A percentile compares a stretch with the other conserved stretches of the same genome.
Conservation (phyloP, 495 filamentous ascomycete species). For the Rhypophila decipiens region DNA sequence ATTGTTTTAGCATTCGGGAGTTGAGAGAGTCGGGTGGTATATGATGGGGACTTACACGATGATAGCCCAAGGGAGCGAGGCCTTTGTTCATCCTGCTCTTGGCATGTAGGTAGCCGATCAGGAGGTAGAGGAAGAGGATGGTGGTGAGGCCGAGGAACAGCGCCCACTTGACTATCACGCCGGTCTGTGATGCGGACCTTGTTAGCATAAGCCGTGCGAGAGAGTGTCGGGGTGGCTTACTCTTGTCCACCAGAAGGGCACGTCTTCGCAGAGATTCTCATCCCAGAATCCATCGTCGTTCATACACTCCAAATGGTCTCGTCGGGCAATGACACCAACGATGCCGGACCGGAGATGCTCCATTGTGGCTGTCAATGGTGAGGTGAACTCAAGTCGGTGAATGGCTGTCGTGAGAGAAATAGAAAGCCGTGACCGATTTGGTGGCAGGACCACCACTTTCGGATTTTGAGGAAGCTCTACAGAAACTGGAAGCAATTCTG, state of each 20-base stretch:
- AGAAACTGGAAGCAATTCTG: too few species aligned
- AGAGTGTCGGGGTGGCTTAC: constrained; percentile 13
- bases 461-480: too few species aligned
- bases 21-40: neutral
- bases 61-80: constrained; percentile 55
- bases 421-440: too few species aligned
- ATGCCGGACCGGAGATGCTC: constrained; percentile 4
- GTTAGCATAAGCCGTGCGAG: neutral
- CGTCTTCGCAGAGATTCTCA: constrained; percentile 25
- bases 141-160: constrained; percentile 52
- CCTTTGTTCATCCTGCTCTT: constrained; percentile 56
- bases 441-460: too few species aligned
- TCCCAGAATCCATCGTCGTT: constrained; percentile 25
- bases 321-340: constrained; percentile 5
- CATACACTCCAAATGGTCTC: constrained; percentile 11
- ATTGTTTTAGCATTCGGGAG: neutral
- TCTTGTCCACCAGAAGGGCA: constrained; percentile 42
- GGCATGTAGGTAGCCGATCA: constrained; percentile 62
- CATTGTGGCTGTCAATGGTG: too few species aligned
- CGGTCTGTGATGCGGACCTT: constrained; percentile 35
- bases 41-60: constrained; percentile 46
- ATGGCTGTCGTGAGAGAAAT: too few species aligned
- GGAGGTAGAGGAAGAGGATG: constrained; percentile 46
- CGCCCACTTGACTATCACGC: constrained; percentile 60
- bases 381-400: too few species aligned